phyloP scores from a whole-genome alignment of 2,329 filamentous ascomycete genomes.

The Grosmannia clavigera region DNA sequence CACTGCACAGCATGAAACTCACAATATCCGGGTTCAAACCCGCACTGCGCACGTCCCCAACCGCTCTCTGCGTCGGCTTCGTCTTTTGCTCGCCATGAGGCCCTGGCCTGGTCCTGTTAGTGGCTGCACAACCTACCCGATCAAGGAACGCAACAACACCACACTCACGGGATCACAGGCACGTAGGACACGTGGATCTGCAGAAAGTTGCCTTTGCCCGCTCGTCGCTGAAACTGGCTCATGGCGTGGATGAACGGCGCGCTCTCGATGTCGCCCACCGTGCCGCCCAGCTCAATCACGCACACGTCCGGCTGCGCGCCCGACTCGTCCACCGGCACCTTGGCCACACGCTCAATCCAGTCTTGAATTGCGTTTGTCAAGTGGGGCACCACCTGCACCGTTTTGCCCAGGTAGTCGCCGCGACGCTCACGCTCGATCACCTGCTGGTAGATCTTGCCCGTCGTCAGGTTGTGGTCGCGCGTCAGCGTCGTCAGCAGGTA shows the following conservation, averaged over 20 bases:
- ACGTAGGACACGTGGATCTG: conserved; percentile 85
- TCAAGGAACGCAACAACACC: background rate
- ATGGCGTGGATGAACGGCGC: conserved; percentile 82
- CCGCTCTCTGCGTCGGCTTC: conserved; percentile 88
- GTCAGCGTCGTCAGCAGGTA: conserved; percentile 76
- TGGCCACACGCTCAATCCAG: conserved; percentile 79
- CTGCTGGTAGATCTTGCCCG: conserved; percentile 86
- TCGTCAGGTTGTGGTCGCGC: conserved; percentile 90
- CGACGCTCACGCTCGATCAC: conserved; percentile 60
- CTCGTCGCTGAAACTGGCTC: conserved; percentile 60
- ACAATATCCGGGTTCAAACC: conserved; percentile 62
- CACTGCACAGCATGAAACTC: conserved; percentile 12
- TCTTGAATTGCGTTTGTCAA: conserved; percentile 85
- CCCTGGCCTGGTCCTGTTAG: conserved; percentile 3
- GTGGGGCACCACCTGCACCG: conserved; percentile 86
- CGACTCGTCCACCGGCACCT: conserved; percentile 76
- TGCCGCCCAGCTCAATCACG: conserved; percentile 58
- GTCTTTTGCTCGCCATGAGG: conserved; percentile 69
- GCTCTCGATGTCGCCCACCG: conserved; percentile 71
- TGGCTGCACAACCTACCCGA: too few species aligned
- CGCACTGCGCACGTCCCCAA: conserved; percentile 70
- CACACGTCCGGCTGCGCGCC: conserved; percentile 79
- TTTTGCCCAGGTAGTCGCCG: conserved; percentile 74
- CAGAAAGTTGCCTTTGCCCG: conserved; percentile 68
- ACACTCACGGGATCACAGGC: conserved; percentile 38